Percentiles rank a stretch among this genome's conserved stretches.
Evolutionary conservation across 148 eudicot species (phyloP).

Genomic region (Cornus suecica): DNA sequence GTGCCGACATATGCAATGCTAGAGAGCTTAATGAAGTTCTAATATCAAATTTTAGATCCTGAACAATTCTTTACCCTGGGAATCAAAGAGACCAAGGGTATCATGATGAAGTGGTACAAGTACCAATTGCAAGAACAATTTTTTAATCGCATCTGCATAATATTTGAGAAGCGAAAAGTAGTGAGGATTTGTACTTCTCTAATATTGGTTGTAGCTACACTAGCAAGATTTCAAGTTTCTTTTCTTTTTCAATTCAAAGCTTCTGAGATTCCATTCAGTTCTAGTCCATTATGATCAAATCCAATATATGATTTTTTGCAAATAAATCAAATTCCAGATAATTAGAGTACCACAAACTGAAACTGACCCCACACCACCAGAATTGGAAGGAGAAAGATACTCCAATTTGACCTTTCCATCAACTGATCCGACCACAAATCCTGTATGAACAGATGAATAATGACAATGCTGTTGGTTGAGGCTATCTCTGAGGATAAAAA

Average conservation of each 20-base stretch:
- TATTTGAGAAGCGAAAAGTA: background rate
- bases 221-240: background rate
- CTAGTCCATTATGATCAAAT: background rate
- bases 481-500: background rate
- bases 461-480: background rate
- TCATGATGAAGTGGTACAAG: background rate
- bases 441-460: conserved; percentile 31
- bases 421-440: conserved; percentile 80
- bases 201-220: background rate
- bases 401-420: conserved; percentile 82
- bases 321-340: background rate
- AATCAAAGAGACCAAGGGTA: background rate
- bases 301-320: background rate
- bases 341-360: background rate
- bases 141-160: background rate
- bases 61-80: background rate
- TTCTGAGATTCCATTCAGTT: background rate
- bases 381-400: conserved; percentile 38
- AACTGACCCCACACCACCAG: conserved; percentile 57
- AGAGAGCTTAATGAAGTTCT: background rate
- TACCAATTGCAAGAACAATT: background rate
- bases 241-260: background rate
- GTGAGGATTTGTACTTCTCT: background rate
- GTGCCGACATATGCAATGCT: background rate
- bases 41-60: background rate